Percentiles rank a stretch among this genome's conserved stretches.
phyloP scores from a whole-genome alignment of 106 monocot genomes.

The Acorus calamus region DNA sequence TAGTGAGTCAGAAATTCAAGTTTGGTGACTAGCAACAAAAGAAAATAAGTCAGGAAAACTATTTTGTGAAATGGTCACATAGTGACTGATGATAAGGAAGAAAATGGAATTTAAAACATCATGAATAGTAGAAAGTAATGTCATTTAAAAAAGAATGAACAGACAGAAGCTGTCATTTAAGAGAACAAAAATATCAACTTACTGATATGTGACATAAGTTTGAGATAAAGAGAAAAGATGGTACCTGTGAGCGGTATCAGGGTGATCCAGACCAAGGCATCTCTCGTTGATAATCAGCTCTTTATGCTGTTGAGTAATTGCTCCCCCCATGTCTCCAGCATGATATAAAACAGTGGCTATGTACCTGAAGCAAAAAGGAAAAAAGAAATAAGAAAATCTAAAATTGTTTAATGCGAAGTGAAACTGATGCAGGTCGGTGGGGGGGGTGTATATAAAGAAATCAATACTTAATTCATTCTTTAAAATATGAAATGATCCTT shows the following conservation, averaged over 20 bases:
- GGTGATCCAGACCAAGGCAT: slow-evolving; percentile 95
- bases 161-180: no score
- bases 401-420: no score
- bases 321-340: slow-evolving; percentile 90
- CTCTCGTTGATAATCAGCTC: slow-evolving; percentile 97
- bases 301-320: slow-evolving; percentile 92
- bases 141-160: neutral
- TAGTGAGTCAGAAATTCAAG: slow-evolving; percentile 3
- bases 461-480: no score
- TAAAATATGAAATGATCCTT: no score
- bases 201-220: neutral
- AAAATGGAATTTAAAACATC: neutral
- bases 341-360: slow-evolving; percentile 96
- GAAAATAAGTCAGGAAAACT: no score
- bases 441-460: no score
- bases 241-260: slow-evolving; percentile 85
- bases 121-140: neutral
- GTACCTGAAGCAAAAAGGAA: slow-evolving; percentile 45
- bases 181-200: neutral
- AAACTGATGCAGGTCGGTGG: no score
- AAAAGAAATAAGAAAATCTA: neutral
- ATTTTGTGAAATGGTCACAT: no score
- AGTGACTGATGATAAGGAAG: no score
- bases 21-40: no score
- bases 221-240: neutral